A percentile compares a stretch with the other conserved stretches of the same genome.
Evolutionary conservation across 805 yeast genomes (phyloP).

Genomic region (Starmera quercuum): DNA sequence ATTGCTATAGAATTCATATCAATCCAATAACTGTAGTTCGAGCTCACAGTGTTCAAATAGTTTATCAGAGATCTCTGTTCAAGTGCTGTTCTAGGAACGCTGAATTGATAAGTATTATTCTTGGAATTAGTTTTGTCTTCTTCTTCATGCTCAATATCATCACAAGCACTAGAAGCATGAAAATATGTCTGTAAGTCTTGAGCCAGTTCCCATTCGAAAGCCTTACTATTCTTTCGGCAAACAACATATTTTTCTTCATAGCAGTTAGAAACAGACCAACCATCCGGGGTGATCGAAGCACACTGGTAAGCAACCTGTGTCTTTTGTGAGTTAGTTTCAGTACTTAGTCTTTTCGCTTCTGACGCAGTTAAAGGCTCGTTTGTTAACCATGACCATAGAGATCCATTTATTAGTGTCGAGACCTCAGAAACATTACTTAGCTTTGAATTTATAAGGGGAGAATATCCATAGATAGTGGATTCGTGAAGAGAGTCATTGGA

Average conservation of each 20-base stretch:
- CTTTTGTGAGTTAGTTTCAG: conserved; percentile 7
- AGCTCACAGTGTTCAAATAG: conserved; percentile 14
- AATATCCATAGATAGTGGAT: conserved; percentile 48
- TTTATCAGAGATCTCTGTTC: conserved; percentile 28
- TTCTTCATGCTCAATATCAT: conserved; percentile 4
- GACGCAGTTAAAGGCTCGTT: conserved; percentile 37
- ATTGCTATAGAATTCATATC: conserved; percentile 74
- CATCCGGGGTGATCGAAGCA: conserved; percentile 31
- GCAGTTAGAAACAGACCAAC: conserved; percentile 69
- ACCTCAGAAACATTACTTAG: conserved; percentile 19
- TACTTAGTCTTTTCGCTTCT: conserved; percentile 11
- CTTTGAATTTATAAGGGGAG: conserved; percentile 51
- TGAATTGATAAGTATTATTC: conserved; percentile 25
- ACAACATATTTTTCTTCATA: conserved; percentile 41
- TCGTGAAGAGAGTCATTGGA: conserved; percentile 27
- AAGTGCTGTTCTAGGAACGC: conserved; percentile 42
- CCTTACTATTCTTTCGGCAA: conserved; percentile 39
- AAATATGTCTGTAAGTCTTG: conserved; percentile 34
- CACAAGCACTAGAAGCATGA: conserved; percentile 25
- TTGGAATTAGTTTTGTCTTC: not conserved
- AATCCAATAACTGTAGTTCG: conserved; percentile 54
- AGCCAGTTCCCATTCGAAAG: conserved; percentile 38
- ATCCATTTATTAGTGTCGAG: conserved; percentile 22
- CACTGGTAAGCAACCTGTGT: conserved; percentile 34
- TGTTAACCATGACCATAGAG: conserved; percentile 72